phyloP scores from a whole-genome alignment of 2,329 filamentous ascomycete species.

The Beauveria medogensis region DNA sequence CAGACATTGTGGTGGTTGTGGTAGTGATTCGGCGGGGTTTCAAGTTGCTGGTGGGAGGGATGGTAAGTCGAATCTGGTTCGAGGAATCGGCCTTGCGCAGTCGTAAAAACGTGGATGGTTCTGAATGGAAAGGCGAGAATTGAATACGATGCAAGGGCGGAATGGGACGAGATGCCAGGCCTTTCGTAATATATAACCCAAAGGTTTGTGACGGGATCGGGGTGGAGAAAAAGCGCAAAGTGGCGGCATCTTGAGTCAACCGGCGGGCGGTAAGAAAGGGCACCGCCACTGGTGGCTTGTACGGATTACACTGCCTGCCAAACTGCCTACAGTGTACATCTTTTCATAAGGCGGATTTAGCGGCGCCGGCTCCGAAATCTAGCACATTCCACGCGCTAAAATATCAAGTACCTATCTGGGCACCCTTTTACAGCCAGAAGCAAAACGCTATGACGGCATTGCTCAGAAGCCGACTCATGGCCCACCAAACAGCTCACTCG shows the following conservation, averaged over 20 bases:
- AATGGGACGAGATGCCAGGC: background rate
- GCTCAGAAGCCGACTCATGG: background rate
- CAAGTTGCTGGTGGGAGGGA: background rate
- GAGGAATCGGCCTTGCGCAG: background rate
- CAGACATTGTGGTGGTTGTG: constrained; percentile 42
- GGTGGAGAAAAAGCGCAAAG: constrained; percentile 11
- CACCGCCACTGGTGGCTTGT: constrained; percentile 18
- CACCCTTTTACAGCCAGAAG: background rate
- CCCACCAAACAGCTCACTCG: background rate
- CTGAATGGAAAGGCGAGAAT: background rate
- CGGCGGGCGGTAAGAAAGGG: constrained; percentile 19
- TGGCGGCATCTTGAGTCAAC: constrained; percentile 27
- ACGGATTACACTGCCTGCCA: too few species aligned
- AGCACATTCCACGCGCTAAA: constrained; percentile 1
- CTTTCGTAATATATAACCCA: constrained; percentile 14
- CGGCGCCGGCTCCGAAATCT: background rate
- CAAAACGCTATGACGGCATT: constrained; percentile 8
- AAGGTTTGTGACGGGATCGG: constrained; percentile 18
- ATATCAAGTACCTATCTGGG: background rate
- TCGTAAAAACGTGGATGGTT: background rate
- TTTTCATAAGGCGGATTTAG: background rate
- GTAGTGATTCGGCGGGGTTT: constrained; percentile 11
- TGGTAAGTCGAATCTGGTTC: constrained; percentile 1
- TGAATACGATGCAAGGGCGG: background rate
- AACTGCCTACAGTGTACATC: too few species aligned